A percentile compares a stretch with the other conserved stretches of the same genome.
Evolutionary conservation across 202 grass and related monocot genomes (phyloP).

Genomic region (Zoysia matrella): DNA sequence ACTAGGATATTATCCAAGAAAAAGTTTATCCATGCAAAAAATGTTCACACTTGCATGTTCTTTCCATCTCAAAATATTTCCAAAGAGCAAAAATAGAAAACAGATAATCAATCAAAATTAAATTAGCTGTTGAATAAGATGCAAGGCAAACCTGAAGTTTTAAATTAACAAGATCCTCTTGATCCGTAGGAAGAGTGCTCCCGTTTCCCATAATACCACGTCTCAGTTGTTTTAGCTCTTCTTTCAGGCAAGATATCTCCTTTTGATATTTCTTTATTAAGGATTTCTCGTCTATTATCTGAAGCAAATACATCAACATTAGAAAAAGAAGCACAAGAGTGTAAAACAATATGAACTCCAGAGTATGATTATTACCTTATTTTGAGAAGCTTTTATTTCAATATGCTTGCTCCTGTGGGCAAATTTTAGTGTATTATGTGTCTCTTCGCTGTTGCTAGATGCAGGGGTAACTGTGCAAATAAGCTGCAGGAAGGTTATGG

Average conservation of each 20-base stretch:
- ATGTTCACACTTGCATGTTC: not conserved
- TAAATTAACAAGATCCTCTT: constrained; percentile 94
- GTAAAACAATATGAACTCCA: constrained; percentile 7
- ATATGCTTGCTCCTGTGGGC: constrained; percentile 92
- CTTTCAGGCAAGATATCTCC: constrained; percentile 90
- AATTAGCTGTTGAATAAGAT: constrained; percentile 18
- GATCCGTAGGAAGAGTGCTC: constrained; percentile 60
- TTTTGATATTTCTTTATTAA: constrained; percentile 99
- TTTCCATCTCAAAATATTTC: constrained; percentile 6
- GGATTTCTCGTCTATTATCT: constrained; percentile 99
- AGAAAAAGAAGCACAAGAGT: constrained; percentile 23
- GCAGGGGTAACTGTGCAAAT: constrained; percentile 98
- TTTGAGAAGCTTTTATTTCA: constrained; percentile 98
- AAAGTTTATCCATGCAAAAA: constrained; percentile 2
- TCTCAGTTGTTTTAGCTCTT: constrained; percentile 93
- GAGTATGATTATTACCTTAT: constrained; percentile 63
- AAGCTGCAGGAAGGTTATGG: constrained; percentile 58
- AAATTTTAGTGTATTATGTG: constrained; percentile 99
- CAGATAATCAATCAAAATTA: constrained; percentile 32
- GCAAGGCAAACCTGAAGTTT: constrained; percentile 87
- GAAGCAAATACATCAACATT: constrained; percentile 29
- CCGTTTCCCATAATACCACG: constrained; percentile 83
- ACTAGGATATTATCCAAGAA: constrained; percentile 4
- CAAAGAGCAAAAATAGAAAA: constrained; percentile 24
- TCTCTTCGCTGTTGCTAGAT: constrained; percentile 96